These are phyloP conservation scores for Themeda triandra DNA, from an alignment of 176 grass and related monocot genomes.

Conservation along the genomic window DNA sequence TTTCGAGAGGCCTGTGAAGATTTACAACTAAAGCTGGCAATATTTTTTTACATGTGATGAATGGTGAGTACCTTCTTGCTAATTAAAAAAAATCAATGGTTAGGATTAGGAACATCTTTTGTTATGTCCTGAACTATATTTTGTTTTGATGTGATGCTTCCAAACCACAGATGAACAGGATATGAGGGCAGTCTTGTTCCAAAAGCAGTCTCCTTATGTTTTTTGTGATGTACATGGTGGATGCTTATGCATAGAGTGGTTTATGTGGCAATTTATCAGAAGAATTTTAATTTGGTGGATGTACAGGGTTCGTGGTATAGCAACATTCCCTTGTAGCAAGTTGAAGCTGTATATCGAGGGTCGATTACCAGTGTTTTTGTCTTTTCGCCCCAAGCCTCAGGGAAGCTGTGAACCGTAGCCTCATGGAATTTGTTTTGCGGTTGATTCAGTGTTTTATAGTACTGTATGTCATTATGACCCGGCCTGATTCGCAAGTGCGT, in stretches of 20 bases:
- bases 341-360: constrained; percentile 35
- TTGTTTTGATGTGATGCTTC: neutral
- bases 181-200: neutral
- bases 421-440: no score
- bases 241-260: neutral
- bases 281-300: constrained; percentile 32
- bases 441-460: no score
- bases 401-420: no score
- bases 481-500: no score
- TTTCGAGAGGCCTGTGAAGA: constrained; percentile 77
- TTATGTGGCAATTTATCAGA: neutral
- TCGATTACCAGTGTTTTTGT: neutral
- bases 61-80: neutral
- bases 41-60: constrained; percentile 1
- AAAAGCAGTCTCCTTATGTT: constrained; percentile 11
- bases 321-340: neutral
- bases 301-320: constrained; percentile 18
- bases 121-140: neutral
- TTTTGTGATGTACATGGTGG: constrained; percentile 21
- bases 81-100: neutral
- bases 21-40: constrained; percentile 52
- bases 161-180: neutral
- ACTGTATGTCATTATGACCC: no score
- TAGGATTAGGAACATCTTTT: constrained; percentile 6
- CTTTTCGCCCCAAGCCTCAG: neutral